Conservation (phyloP, 352 stramenopile species). For the Phytophthora chlamydospora region DNA sequence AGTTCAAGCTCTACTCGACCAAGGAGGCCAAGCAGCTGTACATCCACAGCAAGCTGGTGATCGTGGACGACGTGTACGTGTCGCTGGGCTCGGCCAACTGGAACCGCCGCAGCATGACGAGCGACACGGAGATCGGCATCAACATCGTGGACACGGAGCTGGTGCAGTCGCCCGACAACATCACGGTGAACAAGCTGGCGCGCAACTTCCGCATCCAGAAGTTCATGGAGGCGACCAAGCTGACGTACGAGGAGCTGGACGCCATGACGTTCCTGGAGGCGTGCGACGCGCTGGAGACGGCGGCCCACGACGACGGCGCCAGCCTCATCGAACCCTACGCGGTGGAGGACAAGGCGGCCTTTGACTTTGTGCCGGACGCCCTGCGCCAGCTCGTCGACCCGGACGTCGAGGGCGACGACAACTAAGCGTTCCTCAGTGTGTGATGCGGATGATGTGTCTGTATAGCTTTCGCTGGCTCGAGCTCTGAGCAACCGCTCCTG, state of each 20-base stretch:
- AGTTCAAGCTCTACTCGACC: slow-evolving; percentile 66
- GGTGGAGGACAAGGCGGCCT: slow-evolving; percentile 37
- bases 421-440: not conserved
- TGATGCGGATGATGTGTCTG: too few relatives aligned
- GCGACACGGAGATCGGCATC: slow-evolving; percentile 66
- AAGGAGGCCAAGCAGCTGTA: slow-evolving; percentile 61
- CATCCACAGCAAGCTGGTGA: slow-evolving; percentile 80
- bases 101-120: slow-evolving; percentile 89
- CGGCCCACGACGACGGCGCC: slow-evolving; percentile 29
- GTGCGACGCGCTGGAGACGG: slow-evolving; percentile 34
- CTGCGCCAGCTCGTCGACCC: slow-evolving; percentile 49
- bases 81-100: slow-evolving; percentile 92
- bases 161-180: slow-evolving; percentile 40
- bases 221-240: slow-evolving; percentile 54
- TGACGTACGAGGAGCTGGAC: slow-evolving; percentile 42
- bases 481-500: too few relatives aligned
- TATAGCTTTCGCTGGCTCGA: too few relatives aligned
- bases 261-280: slow-evolving; percentile 40
- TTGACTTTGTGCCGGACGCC: slow-evolving; percentile 42
- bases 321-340: slow-evolving; percentile 47
- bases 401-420: slow-evolving; percentile 27
- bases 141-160: slow-evolving; percentile 56
- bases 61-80: slow-evolving; percentile 87
- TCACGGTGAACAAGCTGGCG: slow-evolving; percentile 49
- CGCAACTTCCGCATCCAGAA: slow-evolving; percentile 60